phyloP scores from a whole-genome alignment of 164 flowering plant genomes.

The Chloranthus sessilifolius region DNA sequence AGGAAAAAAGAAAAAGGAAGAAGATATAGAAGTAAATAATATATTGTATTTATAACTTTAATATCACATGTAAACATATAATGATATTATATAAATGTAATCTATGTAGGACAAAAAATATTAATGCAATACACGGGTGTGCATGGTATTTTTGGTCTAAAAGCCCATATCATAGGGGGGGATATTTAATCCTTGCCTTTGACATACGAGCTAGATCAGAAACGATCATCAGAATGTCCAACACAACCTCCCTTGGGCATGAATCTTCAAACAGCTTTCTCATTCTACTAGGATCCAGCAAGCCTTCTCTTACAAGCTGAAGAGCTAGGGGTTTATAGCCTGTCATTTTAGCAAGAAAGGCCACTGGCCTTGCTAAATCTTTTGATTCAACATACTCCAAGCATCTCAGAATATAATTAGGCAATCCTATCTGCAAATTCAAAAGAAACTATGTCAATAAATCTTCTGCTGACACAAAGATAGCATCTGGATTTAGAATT shows the following conservation, averaged over 20 bases:
- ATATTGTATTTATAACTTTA: no score
- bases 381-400: constrained; percentile 62
- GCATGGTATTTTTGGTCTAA: no score
- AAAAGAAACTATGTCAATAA: constrained; percentile 17
- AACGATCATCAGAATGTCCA: constrained; percentile 77
- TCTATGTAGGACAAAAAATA: no score
- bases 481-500: constrained; percentile 8
- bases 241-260: constrained; percentile 64
- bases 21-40: no score
- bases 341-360: constrained; percentile 87
- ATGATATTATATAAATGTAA: no score
- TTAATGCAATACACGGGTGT: no score
- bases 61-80: no score
- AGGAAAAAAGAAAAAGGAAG: background rate
- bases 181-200: constrained; percentile 55
- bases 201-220: constrained; percentile 97
- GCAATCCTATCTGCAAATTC: constrained; percentile 65
- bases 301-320: constrained; percentile 77
- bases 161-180: no score
- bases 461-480: background rate
- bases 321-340: constrained; percentile 56
- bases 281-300: constrained; percentile 62
- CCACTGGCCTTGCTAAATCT: constrained; percentile 73
- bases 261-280: constrained; percentile 55
- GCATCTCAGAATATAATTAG: constrained; percentile 59